These are phyloP conservation scores for Fusarium sp. DNA, from an alignment of 2,329 filamentous ascomycete species.

Conservation along the genomic window DNA sequence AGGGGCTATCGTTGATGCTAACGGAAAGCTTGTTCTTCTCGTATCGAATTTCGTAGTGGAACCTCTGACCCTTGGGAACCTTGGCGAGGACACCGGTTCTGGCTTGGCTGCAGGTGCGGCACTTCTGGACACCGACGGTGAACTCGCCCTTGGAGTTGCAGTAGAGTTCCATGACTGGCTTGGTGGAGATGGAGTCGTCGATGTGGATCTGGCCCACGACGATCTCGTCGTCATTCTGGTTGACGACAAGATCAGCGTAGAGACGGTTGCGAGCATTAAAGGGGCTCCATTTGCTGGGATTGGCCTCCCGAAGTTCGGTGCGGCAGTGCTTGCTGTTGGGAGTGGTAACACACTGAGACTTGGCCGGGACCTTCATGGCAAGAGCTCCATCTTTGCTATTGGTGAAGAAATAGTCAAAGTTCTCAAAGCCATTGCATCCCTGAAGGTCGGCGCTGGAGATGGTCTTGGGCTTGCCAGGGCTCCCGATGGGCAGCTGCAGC, in stretches of 20 bases:
- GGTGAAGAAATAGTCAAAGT: constrained; percentile 52
- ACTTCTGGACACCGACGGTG: constrained; percentile 53
- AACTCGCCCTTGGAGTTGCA: constrained; percentile 50
- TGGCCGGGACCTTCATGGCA: constrained; percentile 54
- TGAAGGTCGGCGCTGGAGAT: constrained; percentile 48
- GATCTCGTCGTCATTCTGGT: background rate
- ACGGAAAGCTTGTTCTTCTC: constrained; percentile 49
- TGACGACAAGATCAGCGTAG: background rate
- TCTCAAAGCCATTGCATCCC: constrained; percentile 52
- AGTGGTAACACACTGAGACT: constrained; percentile 53
- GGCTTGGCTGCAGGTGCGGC: constrained; percentile 46
- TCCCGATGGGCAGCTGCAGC: constrained; percentile 55
- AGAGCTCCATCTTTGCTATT: constrained; percentile 48
- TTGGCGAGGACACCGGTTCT: constrained; percentile 46
- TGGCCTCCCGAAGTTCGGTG: background rate
- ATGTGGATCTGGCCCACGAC: constrained; percentile 3
- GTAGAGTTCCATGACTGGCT: constrained; percentile 56
- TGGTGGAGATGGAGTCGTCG: constrained; percentile 48
- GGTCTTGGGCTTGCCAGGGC: constrained; percentile 11
- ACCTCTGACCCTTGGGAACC: constrained; percentile 48
- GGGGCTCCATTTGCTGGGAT: constrained; percentile 32
- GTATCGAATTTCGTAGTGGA: constrained; percentile 54
- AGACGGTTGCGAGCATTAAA: constrained; percentile 30
- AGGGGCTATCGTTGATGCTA: background rate
- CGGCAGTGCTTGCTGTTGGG: constrained; percentile 54